Base-by-base conservation (phyloP, 352 stramenopile genomes). In the Globisporangium ultimum region DNA sequence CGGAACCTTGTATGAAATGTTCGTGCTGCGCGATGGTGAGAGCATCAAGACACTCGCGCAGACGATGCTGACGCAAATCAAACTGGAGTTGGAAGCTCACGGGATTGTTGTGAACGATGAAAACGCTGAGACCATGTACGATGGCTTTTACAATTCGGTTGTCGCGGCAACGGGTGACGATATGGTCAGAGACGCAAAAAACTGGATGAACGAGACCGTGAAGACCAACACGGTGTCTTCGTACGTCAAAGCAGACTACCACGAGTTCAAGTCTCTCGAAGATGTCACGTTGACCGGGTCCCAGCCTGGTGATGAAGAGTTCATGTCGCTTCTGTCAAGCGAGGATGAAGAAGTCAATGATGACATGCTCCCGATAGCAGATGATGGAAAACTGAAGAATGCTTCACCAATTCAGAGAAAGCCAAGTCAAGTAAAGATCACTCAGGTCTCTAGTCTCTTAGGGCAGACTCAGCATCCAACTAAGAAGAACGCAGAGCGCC, bases 201-300 rank as follows among this genome's bases (percentile, higher is more conserved):
- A 66, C 24, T 93, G 79, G 80, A 76, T 93, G n/a, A 59, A 74
- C n/a, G 55, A 63, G 3, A 83, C 78, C 3, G 36, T 85, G 3
- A 60, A 68, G 12, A 64, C 50, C 4, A 76, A 85, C 17, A 67
- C 58, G 4, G 57, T 77, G 18, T 66, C 66, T 13, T 46, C 64
- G 13, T 91, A 86, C 58, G 67, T 91, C 42, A 82, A 93, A 58
- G 64, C 81, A 20, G 84, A 90, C 17, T 88, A 85, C 38, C 67
- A 86, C 47, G 74, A 83, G 49, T 64, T 90, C 21, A 76, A 84
- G 48, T 59, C 66, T 3, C 66, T 93, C 21, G 63, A 84, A 17
- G 72, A 89, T 3, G 80, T 88, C 12, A 60, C 71, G 15, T 41
- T 74, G 18, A 53, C 90, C 1, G 81, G 77, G 0, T 68, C 64